These are phyloP conservation scores for Tubosaeta sp. DNA, from an alignment of 768 basidiomycete species.

Conservation along the genomic window DNA sequence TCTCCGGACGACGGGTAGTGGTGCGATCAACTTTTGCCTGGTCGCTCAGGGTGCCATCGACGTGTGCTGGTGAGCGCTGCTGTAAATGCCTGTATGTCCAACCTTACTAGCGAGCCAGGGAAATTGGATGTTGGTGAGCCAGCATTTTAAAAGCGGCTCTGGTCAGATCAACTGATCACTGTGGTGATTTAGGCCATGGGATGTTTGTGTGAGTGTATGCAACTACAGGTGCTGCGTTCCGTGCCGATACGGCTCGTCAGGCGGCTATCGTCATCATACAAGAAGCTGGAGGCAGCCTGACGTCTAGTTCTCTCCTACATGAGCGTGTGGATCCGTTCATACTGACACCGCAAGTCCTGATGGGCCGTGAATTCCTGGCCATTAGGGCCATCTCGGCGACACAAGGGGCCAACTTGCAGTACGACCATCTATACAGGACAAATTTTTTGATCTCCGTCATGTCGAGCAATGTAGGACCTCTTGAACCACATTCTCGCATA, in stretches of 20 bases:
- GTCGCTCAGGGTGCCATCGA: slow-evolving; percentile 91
- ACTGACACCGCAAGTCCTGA: slow-evolving; percentile 64
- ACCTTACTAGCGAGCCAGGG: slow-evolving; percentile 41
- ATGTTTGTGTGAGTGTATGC: slow-evolving; percentile 58
- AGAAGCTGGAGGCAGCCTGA: slow-evolving; percentile 81
- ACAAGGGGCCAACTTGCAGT: slow-evolving; percentile 58
- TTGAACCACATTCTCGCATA: too few relatives aligned
- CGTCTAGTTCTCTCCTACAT: slow-evolving; percentile 48
- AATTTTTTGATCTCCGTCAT: too few relatives aligned
- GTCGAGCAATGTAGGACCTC: too few relatives aligned
- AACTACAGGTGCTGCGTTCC: not conserved
- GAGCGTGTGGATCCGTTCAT: slow-evolving; percentile 41
- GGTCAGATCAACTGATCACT: not conserved
- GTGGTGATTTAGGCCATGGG: slow-evolving; percentile 58
- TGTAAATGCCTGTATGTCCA: not conserved
- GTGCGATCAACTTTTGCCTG: slow-evolving; percentile 74
- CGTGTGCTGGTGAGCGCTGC: slow-evolving; percentile 65
- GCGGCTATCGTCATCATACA: slow-evolving; percentile 87
- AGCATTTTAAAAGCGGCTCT: not conserved
- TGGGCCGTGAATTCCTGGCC: slow-evolving; percentile 75
- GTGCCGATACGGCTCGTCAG: slow-evolving; percentile 19
- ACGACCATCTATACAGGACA: too few relatives aligned
- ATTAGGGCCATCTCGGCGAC: slow-evolving; percentile 63
- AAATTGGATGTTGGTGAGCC: slow-evolving; percentile 68
- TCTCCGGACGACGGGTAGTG: slow-evolving; percentile 76